Evolutionary conservation across 2,329 filamentous ascomycete species (phyloP).

Genomic region (Paraphaeosphaeria minitans): DNA sequence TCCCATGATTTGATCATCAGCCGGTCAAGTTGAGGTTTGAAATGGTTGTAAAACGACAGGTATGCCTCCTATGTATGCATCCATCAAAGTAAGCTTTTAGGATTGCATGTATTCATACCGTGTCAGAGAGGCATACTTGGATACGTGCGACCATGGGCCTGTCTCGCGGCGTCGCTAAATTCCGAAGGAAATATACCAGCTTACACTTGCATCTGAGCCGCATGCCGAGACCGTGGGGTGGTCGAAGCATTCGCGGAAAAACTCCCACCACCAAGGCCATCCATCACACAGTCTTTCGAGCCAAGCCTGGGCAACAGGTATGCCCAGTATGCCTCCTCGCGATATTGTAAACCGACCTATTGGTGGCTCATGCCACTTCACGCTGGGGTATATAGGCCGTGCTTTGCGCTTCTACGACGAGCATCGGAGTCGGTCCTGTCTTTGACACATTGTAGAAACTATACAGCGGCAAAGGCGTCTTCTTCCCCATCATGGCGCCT

Average conservation of each 20-base stretch:
- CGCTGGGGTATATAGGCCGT: constrained; percentile 5
- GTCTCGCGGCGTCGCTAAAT: neutral
- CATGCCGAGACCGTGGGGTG: constrained; percentile 5
- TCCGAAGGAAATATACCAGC: neutral
- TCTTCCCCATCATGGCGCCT: constrained; percentile 30
- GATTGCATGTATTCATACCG: neutral
- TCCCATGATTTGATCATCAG: neutral
- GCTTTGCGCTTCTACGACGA: neutral
- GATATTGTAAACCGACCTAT: neutral
- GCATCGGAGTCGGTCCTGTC: constrained; percentile 4
- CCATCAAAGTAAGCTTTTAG: neutral
- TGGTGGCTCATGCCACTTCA: constrained; percentile 4
- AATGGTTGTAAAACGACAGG: neutral
- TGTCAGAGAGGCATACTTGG: constrained; percentile 1
- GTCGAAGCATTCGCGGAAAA: constrained; percentile 20
- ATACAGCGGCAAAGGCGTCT: neutral
- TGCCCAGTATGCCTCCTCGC: constrained; percentile 9
- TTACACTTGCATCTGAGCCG: neutral
- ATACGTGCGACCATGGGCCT: too few species aligned
- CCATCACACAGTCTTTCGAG: constrained; percentile 22
- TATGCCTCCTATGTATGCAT: neutral
- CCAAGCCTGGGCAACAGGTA: constrained; percentile 26
- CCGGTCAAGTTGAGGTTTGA: neutral
- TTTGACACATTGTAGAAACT: neutral
- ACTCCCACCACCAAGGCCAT: constrained; percentile 8